Evolutionary conservation across 208 protist genomes (phyloP), one percentile per base, ranked within the genome.

Genomic region (Wallacemonas sp.): DNA sequence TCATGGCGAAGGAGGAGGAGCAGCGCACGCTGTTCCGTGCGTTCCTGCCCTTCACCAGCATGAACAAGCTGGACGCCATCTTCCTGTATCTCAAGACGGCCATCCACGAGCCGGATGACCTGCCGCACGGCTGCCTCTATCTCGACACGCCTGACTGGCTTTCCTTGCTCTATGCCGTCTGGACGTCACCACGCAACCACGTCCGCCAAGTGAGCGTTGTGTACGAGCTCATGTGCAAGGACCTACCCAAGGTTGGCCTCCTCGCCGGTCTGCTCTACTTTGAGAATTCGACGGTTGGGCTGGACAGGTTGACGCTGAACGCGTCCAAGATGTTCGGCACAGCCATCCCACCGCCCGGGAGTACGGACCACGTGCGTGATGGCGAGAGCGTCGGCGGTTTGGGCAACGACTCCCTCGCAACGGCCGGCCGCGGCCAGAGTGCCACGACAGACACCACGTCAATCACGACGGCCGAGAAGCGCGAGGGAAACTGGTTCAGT

Each of bases 201-300:
- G 65, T 89, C 6, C 70, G 70, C 32, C 29, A 38, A 1, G 71
- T 94, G 16, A 66, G 79, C 44, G 65, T 94, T 6, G 68, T 72
- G 1, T 68, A 55, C 23, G 54, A 68, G 30, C 57, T 91, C 24
- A 77, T 61, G 23, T 75, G 77, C 44, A 41, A 74, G 57, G 76
- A 85, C 52, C 68, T 91, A n/a, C 87, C 87, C 21, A 71, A 78
- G 21, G 68, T 94, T 34, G 87, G 84, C 14, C 58, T 91, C 23
- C n/a, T 91, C 11, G 67, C 73, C 0, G 84, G 87, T 0, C 70
- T 94, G 26, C 68, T 91, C 32, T 77, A 82, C 68, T 61, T 78
- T 62, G 63, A 76, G 32, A 32, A 69, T 70, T 80, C 84, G 26
- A 60, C 70, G 3, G 30, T 29, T 26, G 34, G 41, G 2, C 70